Evolutionary conservation across 345 rosid genomes (phyloP), one percentile per base, ranked within the genome.

Genomic region (Eucalyptus grandis): DNA sequence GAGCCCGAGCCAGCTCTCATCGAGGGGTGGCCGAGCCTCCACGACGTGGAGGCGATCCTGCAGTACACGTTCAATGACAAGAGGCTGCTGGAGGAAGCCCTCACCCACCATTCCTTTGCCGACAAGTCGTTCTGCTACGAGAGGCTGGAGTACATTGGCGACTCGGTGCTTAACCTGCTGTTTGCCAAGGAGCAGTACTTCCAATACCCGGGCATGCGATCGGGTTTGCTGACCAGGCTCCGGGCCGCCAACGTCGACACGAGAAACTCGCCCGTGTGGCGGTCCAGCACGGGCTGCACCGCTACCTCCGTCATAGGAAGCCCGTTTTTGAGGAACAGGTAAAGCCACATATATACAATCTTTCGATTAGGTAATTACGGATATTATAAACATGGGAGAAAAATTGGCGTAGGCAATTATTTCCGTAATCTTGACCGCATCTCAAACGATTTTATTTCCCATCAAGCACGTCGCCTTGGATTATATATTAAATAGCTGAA

Each of bases 221-320:
- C 96, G 3, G 99, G 97, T 10, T 40, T 30, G 34, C 83, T 96
- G 87, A 97, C 99, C 49, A 89, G 96, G 6, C 99, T 96, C 88
- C 93, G 97, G 11, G 94, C 96, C 1, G 94, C 93, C 44, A 96
- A 96, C 69, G 96, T 96, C 0, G 92, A 96, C 43, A 92, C 1
- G 98, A 96, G 87, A 96, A 96, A 87, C 92, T 96, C 22, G 96
- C 99, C 1, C 92, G 98, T 5, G 97, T 92, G 6, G 95, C 97
- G 30, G 7, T 94, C 26, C 96, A 86, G 77, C 96, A 93, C 50
- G 92, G 92, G 3, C 83, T 96, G 40, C 89, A 95, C 49, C 92
- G 91, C 2, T 96, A 88, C 82, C 90, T 96, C 27, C 96, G 96
- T 14, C 98, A 96, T 27, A 92, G 88, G 30, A 95, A 91, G 50